Evolutionary conservation across 495 filamentous ascomycete genomes (phyloP).

Genomic region (Immersiella caudata): DNA sequence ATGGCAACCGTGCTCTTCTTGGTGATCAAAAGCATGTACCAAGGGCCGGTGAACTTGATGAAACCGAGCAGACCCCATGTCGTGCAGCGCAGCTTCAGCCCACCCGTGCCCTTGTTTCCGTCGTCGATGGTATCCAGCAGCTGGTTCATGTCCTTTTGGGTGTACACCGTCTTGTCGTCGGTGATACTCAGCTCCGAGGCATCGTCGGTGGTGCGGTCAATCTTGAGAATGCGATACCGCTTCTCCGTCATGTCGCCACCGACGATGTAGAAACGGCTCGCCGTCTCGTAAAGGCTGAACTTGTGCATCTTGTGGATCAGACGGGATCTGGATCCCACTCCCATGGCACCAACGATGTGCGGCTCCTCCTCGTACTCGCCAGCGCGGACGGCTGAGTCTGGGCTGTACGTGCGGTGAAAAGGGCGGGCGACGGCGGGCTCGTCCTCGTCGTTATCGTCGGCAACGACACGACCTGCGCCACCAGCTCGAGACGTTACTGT

Average conservation of each 20-base stretch:
- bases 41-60: constrained; percentile 92
- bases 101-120: constrained; percentile 89
- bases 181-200: constrained; percentile 74
- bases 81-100: constrained; percentile 84
- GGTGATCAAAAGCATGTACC: constrained; percentile 95
- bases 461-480: constrained; percentile 34
- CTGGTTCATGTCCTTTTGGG: constrained; percentile 89
- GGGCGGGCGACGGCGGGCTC: constrained; percentile 64
- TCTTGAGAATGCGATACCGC: constrained; percentile 88
- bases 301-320: constrained; percentile 88
- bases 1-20: constrained; percentile 95
- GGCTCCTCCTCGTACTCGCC: constrained; percentile 53
- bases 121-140: constrained; percentile 93
- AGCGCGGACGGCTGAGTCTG: constrained; percentile 42
- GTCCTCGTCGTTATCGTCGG: constrained; percentile 65
- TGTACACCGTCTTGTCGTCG: constrained; percentile 94
- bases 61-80: constrained; percentile 95
- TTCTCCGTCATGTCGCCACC: constrained; percentile 87
- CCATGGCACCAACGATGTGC: constrained; percentile 30
- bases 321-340: constrained; percentile 34
- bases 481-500: constrained; percentile 30
- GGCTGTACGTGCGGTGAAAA: constrained; percentile 65
- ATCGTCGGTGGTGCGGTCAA: constrained; percentile 83
- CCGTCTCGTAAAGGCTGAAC: constrained; percentile 93
- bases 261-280: constrained; percentile 88